Evolutionary conservation across 75 land plant species (phyloP), one percentile per base, ranked within the genome.

Genomic region (Sequoia sempervirens): DNA sequence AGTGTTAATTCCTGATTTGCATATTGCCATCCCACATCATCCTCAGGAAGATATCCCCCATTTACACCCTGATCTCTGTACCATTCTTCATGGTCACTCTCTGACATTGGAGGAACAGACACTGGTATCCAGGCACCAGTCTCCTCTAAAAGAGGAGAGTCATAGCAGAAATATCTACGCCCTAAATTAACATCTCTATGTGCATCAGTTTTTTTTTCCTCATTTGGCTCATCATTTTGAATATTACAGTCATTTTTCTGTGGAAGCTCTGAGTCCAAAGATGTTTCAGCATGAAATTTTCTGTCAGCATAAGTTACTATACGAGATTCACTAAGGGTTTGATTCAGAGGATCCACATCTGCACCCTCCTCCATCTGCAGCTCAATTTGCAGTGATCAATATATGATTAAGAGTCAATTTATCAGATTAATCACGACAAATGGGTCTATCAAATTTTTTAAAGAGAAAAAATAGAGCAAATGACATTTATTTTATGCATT

Each of bases 121-220:
- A 98, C 95, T 36, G 99, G 97, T 79, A 98, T 94, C 99, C 99
- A 98, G 10, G 86, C 80, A 26, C 98, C 99, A 45, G 96, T 95
- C 78, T 98, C 99, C 86, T 98, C 99, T 46, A 85, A 86, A 47
- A 86, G 89, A n/a, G 98, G 98, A 0, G 84, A 28, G 34, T 93
- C 99, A 86, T 93, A 93, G 75, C 85, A 92, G 76, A 93, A 93
- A 78, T 87, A 93, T 81, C 83, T 90, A 2, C 90, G 56, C 20
- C 61, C 61, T 32, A 6, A 53, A 54, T 36, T 81, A 18, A 15
- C 52, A 52, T 81, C 61, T 52, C 30, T 54, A 20, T 5, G 40
- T 52, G 64, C 46, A 34, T 34, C 26, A 13, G 1, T 32, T 53
- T 80, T 40, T 53, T 32, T 36, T 53, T 36, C 32, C 36, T 81